Conservation (phyloP, 78 protist species). For the Corallochytrium limacisporum region DNA sequence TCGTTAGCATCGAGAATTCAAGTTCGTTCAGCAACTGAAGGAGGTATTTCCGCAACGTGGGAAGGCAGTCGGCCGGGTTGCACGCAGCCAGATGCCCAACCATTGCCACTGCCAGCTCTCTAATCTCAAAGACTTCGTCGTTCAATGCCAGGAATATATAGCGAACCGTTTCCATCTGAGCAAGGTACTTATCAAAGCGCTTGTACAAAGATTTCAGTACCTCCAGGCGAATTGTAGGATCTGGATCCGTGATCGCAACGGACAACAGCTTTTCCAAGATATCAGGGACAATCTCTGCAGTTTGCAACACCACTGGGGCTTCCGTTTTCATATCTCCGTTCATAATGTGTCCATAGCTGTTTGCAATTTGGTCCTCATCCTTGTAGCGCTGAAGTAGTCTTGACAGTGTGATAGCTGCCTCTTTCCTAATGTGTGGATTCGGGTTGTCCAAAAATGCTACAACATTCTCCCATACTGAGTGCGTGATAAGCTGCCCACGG, state of each 20-base stretch:
- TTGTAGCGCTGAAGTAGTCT: background rate
- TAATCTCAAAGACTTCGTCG: constrained; percentile 59
- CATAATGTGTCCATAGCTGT: too few species aligned
- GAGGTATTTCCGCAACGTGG: constrained; percentile 76
- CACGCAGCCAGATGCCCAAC: constrained; percentile 71
- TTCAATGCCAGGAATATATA: constrained; percentile 50
- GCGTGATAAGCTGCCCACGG: constrained; percentile 32
- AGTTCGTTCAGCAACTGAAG: constrained; percentile 78
- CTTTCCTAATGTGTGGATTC: constrained; percentile 9
- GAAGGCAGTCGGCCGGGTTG: constrained; percentile 89
- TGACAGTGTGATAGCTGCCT: constrained; percentile 22
- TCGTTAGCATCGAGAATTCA: constrained; percentile 15
- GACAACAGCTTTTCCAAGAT: constrained; percentile 46
- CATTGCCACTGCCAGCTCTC: constrained; percentile 51
- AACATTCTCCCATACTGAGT: constrained; percentile 45
- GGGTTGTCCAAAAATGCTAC: constrained; percentile 51
- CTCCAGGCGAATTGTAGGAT: constrained; percentile 52
- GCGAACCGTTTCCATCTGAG: constrained; percentile 60
- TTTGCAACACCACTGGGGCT: too few species aligned
- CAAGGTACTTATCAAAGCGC: constrained; percentile 54
- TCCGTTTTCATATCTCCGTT: too few species aligned
- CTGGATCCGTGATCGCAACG: constrained; percentile 65
- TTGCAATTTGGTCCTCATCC: background rate
- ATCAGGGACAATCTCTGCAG: constrained; percentile 35
- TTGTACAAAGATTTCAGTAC: constrained; percentile 32